phyloP scores from a whole-genome alignment of 495 filamentous ascomycete species.

The Echria macrotheca region DNA sequence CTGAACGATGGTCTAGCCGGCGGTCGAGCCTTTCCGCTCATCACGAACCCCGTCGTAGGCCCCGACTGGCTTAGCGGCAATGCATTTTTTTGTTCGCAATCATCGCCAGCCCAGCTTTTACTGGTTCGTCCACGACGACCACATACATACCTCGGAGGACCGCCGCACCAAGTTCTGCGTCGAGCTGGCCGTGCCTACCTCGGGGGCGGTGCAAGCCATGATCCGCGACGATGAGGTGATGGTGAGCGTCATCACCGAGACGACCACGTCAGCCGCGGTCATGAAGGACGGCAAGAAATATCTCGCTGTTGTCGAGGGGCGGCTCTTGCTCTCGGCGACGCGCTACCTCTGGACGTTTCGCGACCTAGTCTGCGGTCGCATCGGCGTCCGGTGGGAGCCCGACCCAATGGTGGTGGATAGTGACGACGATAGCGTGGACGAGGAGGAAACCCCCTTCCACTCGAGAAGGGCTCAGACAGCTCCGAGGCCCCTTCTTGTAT shows the following conservation, averaged over 20 bases:
- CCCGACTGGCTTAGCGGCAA: slow-evolving; percentile 1
- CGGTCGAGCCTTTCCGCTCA: background rate
- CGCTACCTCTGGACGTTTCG: background rate
- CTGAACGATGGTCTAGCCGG: background rate
- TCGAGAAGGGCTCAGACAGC: no score
- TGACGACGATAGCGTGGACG: no score
- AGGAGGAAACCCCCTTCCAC: no score
- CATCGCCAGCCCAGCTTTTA: background rate
- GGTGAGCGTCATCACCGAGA: background rate
- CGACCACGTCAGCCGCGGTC: background rate
- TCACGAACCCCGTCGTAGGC: background rate
- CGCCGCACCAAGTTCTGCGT: background rate
- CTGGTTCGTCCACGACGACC: background rate
- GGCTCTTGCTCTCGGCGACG: background rate
- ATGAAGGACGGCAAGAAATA: background rate
- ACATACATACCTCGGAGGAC: background rate
- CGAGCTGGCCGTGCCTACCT: background rate
- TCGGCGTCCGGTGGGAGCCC: background rate
- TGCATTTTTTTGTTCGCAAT: background rate
- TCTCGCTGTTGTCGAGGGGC: background rate
- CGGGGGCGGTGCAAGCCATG: background rate
- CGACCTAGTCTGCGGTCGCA: background rate
- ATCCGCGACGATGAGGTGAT: background rate
- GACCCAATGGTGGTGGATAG: no score
- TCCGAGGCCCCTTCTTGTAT: no score